A percentile compares a stretch with the other conserved stretches of the same genome.
phyloP scores from a whole-genome alignment of 2,329 filamentous ascomycete species.

The Fusarium tuaranense region DNA sequence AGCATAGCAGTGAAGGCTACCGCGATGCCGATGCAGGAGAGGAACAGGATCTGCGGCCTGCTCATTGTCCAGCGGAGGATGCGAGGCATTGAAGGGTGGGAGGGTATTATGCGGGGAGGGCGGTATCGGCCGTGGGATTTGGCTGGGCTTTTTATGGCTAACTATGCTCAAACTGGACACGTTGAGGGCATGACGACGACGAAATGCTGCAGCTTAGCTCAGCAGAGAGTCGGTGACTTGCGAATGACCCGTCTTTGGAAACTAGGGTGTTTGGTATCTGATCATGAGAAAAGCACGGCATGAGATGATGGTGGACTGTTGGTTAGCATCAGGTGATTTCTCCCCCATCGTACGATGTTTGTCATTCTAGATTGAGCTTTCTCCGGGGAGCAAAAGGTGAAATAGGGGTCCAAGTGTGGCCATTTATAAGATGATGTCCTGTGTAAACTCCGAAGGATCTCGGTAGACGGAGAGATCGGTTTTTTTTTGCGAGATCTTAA shows the following conservation, averaged over 20 bases:
- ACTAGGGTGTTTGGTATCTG: background rate
- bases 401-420: background rate
- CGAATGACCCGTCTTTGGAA: slow-evolving; percentile 1
- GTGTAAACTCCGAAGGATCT: background rate
- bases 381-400: slow-evolving; percentile 6
- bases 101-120: slow-evolving; percentile 17
- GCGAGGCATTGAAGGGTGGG: slow-evolving; percentile 40
- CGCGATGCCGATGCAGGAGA: slow-evolving; percentile 44
- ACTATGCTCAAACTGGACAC: slow-evolving; percentile 9
- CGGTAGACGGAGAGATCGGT: background rate
- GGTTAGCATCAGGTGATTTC: slow-evolving; percentile 35
- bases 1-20: slow-evolving; percentile 47
- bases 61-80: slow-evolving; percentile 46
- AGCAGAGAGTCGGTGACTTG: background rate
- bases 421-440: background rate
- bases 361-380: slow-evolving; percentile 20
- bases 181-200: slow-evolving; percentile 3
- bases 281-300: background rate
- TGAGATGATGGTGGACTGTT: slow-evolving; percentile 39
- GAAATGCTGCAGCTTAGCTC: slow-evolving; percentile 8
- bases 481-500: background rate
- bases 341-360: slow-evolving; percentile 31
- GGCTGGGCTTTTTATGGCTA: background rate
- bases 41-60: slow-evolving; percentile 43
- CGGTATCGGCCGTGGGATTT: slow-evolving; percentile 33